phyloP scores from a whole-genome alignment of 768 basidiomycete genomes.

The Flagelloscypha sp. region DNA sequence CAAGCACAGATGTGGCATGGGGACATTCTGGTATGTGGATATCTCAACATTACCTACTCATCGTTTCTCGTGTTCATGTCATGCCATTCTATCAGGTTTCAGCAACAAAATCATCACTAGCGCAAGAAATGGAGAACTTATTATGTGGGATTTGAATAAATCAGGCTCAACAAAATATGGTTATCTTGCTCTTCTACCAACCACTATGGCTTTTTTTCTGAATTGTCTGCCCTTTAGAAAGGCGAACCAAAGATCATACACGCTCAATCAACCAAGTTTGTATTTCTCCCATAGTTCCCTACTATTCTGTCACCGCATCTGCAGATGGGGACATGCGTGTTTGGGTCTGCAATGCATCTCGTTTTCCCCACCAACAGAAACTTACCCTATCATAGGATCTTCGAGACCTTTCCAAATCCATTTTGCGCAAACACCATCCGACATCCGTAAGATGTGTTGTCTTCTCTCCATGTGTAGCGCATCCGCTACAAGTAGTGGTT shows the following conservation, averaged over 20 bases:
- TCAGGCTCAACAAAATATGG: conserved; percentile 62
- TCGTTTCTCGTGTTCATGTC: background rate
- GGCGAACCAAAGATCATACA: conserved; percentile 57
- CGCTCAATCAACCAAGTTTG: conserved; percentile 66
- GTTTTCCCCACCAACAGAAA: background rate
- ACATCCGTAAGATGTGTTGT: conserved; percentile 59
- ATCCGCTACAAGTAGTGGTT: conserved; percentile 61
- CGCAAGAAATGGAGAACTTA: conserved; percentile 72
- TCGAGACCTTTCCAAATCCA: conserved; percentile 59
- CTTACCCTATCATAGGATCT: conserved; percentile 43
- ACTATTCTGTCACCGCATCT: conserved; percentile 73
- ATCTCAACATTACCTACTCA: conserved; percentile 6
- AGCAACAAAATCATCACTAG: conserved; percentile 74
- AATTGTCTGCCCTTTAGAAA: conserved; percentile 32
- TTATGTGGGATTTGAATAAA: conserved; percentile 76
- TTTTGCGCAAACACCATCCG: conserved; percentile 65
- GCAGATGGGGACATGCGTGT: conserved; percentile 75
- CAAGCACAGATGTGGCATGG: conserved; percentile 79
- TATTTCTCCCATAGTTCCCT: conserved; percentile 56
- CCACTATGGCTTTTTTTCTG: background rate
- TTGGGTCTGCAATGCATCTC: conserved; percentile 46
- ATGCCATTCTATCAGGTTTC: conserved; percentile 35
- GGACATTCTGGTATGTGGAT: conserved; percentile 50
- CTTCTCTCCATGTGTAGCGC: conserved; percentile 58
- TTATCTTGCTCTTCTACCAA: conserved; percentile 23